These are phyloP conservation scores for Pseudogymnoascus destructans DNA, from an alignment of 2,329 filamentous ascomycete genomes.

Conservation along the genomic window DNA sequence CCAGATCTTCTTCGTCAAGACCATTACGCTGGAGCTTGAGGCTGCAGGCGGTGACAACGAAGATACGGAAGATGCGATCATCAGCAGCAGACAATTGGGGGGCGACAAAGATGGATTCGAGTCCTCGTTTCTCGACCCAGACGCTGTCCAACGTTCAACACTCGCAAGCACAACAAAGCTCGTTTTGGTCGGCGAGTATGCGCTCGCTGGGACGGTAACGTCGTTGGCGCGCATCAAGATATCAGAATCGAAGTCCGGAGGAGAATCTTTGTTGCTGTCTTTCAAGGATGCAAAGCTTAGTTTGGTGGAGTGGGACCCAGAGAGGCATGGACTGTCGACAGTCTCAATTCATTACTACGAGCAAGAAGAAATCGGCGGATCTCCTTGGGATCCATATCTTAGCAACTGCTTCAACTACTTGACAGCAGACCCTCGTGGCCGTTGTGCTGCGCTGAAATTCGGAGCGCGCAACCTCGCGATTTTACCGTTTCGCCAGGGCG, in stretches of 20 bases:
- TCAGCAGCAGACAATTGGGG: conserved; percentile 37
- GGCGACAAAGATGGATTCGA: conserved; percentile 52
- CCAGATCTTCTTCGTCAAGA: conserved; percentile 72
- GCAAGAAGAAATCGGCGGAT: conserved; percentile 73
- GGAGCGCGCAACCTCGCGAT: conserved; percentile 81
- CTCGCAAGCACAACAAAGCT: conserved; percentile 60
- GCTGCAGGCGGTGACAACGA: conserved; percentile 16
- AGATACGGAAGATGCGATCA: conserved; percentile 32
- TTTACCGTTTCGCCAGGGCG: conserved; percentile 74
- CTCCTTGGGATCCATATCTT: conserved; percentile 68
- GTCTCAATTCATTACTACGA: conserved; percentile 98
- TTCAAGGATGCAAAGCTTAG: conserved; percentile 88
- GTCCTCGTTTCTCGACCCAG: conserved; percentile 51
- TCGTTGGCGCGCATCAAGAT: conserved; percentile 69
- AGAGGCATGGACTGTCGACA: conserved; percentile 65
- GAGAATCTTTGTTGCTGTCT: conserved; percentile 70
- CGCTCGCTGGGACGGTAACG: conserved; percentile 70
- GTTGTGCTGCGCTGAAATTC: conserved; percentile 91
- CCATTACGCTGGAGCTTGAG: conserved; percentile 47
- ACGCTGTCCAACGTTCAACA: conserved; percentile 49
- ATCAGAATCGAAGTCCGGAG: conserved; percentile 60
- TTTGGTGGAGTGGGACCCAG: conserved; percentile 85
- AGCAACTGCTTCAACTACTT: conserved; percentile 68
- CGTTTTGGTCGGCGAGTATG: conserved; percentile 72
- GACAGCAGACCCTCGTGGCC: conserved; percentile 77